Conservation (phyloP, 192 early-diverging fungal species). For the Entomortierella parvispora region DNA sequence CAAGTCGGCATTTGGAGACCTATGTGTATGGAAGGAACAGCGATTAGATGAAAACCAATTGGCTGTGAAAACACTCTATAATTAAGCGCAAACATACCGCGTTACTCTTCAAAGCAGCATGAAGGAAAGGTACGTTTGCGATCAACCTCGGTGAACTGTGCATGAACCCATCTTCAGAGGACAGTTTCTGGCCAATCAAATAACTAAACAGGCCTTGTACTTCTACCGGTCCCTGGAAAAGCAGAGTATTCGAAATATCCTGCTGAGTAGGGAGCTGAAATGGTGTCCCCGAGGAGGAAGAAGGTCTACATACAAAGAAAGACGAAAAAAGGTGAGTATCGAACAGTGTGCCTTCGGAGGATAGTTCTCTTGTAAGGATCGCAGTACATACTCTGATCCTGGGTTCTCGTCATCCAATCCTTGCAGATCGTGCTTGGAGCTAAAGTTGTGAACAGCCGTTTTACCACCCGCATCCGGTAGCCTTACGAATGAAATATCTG, state of each 20-base stretch:
- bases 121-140: slow-evolving; percentile 27
- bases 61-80: background rate
- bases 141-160: slow-evolving; percentile 40
- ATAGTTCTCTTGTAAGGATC: background rate
- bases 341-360: background rate
- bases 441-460: slow-evolving; percentile 24
- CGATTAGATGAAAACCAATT: background rate
- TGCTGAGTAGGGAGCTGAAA: slow-evolving; percentile 1
- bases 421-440: slow-evolving; percentile 39
- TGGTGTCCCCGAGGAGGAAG: background rate
- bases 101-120: slow-evolving; percentile 26
- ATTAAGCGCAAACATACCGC: slow-evolving; percentile 13
- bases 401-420: slow-evolving; percentile 16
- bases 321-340: background rate
- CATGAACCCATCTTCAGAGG: slow-evolving; percentile 37
- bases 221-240: slow-evolving; percentile 21
- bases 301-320: background rate
- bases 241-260: slow-evolving; percentile 18
- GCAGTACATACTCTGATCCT: background rate
- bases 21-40: background rate
- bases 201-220: slow-evolving; percentile 40
- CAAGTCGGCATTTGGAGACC: slow-evolving; percentile 35
- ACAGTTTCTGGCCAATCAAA: slow-evolving; percentile 24
- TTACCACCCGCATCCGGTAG: slow-evolving; percentile 11
- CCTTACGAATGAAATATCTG: slow-evolving; percentile 29